These are phyloP conservation scores for Alternaria brassicae DNA, from an alignment of 2,329 filamentous ascomycete genomes.

Conservation along the genomic window DNA sequence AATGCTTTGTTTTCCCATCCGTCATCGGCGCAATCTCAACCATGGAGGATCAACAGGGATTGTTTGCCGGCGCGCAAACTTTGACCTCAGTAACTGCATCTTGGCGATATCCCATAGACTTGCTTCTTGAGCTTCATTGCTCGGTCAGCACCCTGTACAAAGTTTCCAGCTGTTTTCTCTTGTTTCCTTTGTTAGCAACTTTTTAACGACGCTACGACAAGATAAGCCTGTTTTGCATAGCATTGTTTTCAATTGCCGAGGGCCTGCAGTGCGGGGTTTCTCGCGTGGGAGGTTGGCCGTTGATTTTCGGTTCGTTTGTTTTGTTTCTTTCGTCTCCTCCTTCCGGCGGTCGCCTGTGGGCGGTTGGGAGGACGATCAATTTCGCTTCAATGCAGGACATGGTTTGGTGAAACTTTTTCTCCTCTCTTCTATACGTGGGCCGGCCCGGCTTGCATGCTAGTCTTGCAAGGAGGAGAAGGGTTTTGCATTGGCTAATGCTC, in stretches of 20 bases:
- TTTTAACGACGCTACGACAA: conserved; percentile 31
- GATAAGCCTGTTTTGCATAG: conserved; percentile 21
- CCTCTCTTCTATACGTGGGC: conserved; percentile 16
- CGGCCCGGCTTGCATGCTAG: conserved; percentile 12
- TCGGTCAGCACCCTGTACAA: conserved; percentile 20
- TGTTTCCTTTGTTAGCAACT: conserved; percentile 21
- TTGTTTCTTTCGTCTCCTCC: conserved; percentile 13
- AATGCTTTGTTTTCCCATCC: conserved; percentile 20
- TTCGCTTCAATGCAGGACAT: conserved; percentile 34
- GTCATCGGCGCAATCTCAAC: conserved; percentile 21
- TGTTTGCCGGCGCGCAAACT: conserved; percentile 30
- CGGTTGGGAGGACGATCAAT: conserved; percentile 9
- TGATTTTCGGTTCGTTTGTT: conserved; percentile 13
- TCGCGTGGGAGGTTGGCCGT: conserved; percentile 23
- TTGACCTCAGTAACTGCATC: conserved; percentile 19
- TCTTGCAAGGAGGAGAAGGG: conserved; percentile 8
- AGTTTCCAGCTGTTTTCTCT: conserved; percentile 8
- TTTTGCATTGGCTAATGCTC: conserved; percentile 19
- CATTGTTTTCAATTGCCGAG: conserved; percentile 3
- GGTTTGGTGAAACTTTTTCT: conserved; percentile 12
- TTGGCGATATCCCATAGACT: conserved; percentile 45
- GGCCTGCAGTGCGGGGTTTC: conserved; percentile 12
- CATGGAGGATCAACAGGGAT: conserved; percentile 11
- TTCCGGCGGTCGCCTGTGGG: conserved; percentile 6
- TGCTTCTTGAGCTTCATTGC: conserved; percentile 37